Evolutionary conservation across 1,139 yeast genomes (phyloP), one percentile per base, ranked within the genome.

Genomic region (Suhomyces panamericanus): DNA sequence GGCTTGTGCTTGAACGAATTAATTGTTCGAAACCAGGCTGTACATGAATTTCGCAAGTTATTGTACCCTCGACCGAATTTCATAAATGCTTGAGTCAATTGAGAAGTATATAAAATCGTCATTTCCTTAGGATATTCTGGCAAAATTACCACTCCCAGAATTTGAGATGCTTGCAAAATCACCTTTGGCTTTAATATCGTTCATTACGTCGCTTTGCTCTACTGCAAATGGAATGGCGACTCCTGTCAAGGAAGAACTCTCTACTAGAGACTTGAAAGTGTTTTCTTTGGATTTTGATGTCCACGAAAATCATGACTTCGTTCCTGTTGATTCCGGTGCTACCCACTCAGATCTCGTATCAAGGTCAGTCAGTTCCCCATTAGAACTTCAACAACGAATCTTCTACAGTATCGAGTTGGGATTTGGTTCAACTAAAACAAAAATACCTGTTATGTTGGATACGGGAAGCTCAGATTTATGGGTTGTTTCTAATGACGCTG

Each of bases 381-480:
- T 43, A 3, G 10, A 22, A 6, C 14, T 22, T 13, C 6, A 4
- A 50, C 38, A 17, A 17, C n/a, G n/a, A n/a, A 5, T 17, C 17
- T 17, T 17, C 17, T 17, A 17, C 17, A 32, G 43, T 20, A 43
- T 45, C 13, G 32, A 44, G 15, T 35, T 52, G 30, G 27, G 30
- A n/a, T 12, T 51, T 8, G 56, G 55, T 14, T 50, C 56, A n/a
- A 38, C 48, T n/a, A 38, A 35, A 43, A 9, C 52, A 53, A 35
- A 22, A 26, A n/a, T 52, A 1, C n/a, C n/a, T n/a, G n/a, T n/a
- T n/a, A 40, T 38, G 9, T 40, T 58, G 15, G 63, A 58, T 45
- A 58, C 64, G 4, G 62, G 62, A 12, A 53, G 58, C 28, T 53
- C 62, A n/a, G 62, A 59, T 40, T 50, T 58, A 43, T 59, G 63